Evolutionary conservation across 2,329 filamentous ascomycete species (phyloP).

Genomic region (Fusarium robinianum): DNA sequence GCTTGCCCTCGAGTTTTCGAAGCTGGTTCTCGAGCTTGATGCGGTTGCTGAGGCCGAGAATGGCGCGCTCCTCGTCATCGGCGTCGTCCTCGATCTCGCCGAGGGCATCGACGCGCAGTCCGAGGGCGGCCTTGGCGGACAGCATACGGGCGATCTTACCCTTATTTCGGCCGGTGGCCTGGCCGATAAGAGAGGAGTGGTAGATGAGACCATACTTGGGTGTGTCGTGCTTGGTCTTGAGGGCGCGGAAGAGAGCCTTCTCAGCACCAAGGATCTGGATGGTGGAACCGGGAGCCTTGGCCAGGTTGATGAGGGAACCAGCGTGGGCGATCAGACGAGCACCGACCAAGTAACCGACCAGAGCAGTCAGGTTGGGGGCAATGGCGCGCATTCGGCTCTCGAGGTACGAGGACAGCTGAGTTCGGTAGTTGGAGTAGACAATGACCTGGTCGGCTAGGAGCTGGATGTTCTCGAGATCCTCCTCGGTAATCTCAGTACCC

Average conservation of each 20-base stretch:
- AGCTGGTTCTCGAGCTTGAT: conserved; percentile 77
- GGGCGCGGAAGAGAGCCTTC: conserved; percentile 95
- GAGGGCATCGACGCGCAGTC: conserved; percentile 87
- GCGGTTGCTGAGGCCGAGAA: conserved; percentile 74
- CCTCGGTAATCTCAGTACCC: conserved; percentile 94
- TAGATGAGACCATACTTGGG: conserved; percentile 98
- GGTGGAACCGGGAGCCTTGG: conserved; percentile 92
- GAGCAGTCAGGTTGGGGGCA: conserved; percentile 90
- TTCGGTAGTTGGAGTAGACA: conserved; percentile 86
- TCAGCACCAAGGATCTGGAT: conserved; percentile 98
- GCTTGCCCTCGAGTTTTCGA: conserved; percentile 85
- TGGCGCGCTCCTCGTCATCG: conserved; percentile 87
- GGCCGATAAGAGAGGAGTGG: conserved; percentile 90
- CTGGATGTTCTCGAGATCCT: conserved; percentile 92
- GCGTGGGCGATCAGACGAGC: conserved; percentile 93
- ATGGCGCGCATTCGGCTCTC: conserved; percentile 95
- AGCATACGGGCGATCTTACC: conserved; percentile 98
- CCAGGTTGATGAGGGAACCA: conserved; percentile 90
- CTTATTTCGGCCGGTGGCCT: conserved; percentile 98
- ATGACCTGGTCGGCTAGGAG: conserved; percentile 92
- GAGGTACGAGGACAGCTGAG: conserved; percentile 86
- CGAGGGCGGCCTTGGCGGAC: conserved; percentile 89
- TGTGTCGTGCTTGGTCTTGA: conserved; percentile 99
- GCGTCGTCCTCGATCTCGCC: conserved; percentile 63
- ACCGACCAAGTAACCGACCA: conserved; percentile 92